A percentile compares a stretch with the other conserved stretches of the same genome.
These are phyloP conservation scores for Aureobasidium zeae DNA, from an alignment of 2,329 filamentous ascomycete species.

Conservation along the genomic window DNA sequence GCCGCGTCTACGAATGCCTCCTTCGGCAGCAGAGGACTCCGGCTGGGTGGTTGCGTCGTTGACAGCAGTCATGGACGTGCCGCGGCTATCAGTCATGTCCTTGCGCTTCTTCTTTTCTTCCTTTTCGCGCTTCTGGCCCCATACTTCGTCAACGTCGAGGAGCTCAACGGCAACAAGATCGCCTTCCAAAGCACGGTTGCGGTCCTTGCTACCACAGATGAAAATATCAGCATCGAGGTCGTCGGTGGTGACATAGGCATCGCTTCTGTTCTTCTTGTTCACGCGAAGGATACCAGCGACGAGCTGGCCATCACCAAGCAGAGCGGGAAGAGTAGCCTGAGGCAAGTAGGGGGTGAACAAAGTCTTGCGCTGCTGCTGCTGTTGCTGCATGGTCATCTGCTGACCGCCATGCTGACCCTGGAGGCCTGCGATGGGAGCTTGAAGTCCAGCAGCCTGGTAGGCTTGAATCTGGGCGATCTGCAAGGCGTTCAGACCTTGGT, in stretches of 20 bases:
- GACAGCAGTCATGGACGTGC: constrained; percentile 60
- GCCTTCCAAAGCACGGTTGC: constrained; percentile 91
- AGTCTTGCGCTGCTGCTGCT: constrained; percentile 91
- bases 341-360: constrained; percentile 96
- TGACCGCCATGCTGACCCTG: constrained; percentile 62
- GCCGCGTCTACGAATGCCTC: constrained; percentile 81
- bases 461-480: constrained; percentile 87
- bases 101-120: constrained; percentile 99
- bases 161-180: constrained; percentile 94
- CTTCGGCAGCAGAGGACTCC: constrained; percentile 59
- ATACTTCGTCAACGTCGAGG: constrained; percentile 95
- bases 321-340: constrained; percentile 82
- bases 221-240: constrained; percentile 98
- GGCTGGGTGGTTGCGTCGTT: constrained; percentile 50
- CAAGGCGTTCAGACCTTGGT: constrained; percentile 78
- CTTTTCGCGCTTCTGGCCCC: constrained; percentile 97
- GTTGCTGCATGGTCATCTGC: constrained; percentile 59
- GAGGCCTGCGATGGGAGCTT: constrained; percentile 53
- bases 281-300: constrained; percentile 94
- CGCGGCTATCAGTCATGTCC: constrained; percentile 88
- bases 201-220: constrained; percentile 98
- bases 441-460: constrained; percentile 76
- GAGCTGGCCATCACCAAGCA: constrained; percentile 84
- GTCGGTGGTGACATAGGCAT: constrained; percentile 91
- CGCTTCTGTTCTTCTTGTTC: constrained; percentile 99